These are phyloP conservation scores for Salvia splendens DNA, from an alignment of 257 asterid species.

Conservation along the genomic window DNA sequence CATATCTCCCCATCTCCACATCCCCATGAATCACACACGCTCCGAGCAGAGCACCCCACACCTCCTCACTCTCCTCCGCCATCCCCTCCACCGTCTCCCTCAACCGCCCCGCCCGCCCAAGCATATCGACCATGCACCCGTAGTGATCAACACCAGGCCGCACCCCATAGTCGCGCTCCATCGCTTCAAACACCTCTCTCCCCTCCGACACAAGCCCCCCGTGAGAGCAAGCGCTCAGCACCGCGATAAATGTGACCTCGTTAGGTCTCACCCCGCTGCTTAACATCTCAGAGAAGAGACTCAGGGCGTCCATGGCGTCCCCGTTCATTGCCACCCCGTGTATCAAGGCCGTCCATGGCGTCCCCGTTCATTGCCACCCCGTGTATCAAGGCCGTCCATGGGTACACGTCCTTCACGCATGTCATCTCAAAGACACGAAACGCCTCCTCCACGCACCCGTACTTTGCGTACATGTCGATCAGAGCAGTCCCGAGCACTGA, in stretches of 20 bases:
- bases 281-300: constrained; percentile 45
- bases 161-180: constrained; percentile 44
- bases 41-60: constrained; percentile 58
- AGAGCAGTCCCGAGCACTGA: constrained; percentile 52
- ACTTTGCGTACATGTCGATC: constrained; percentile 58
- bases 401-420: constrained; percentile 39
- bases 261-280: constrained; percentile 48
- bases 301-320: constrained; percentile 38
- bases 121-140: constrained; percentile 63
- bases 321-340: constrained; percentile 56
- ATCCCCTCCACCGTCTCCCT: constrained; percentile 44
- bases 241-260: constrained; percentile 50
- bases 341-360: constrained; percentile 58
- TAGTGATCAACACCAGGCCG: constrained; percentile 48
- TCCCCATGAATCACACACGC: constrained; percentile 54
- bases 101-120: constrained; percentile 57
- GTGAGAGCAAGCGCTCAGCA: constrained; percentile 57
- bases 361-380: constrained; percentile 59
- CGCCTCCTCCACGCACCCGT: constrained; percentile 56
- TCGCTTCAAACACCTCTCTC: constrained; percentile 32
- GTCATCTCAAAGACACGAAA: constrained; percentile 34
- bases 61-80: constrained; percentile 42
- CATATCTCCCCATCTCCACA: constrained; percentile 43
- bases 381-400: constrained; percentile 54
- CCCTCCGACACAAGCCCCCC: constrained; percentile 55